phyloP scores from a whole-genome alignment of 371 early-diverging fungal species.

The Mycotypha africana region DNA sequence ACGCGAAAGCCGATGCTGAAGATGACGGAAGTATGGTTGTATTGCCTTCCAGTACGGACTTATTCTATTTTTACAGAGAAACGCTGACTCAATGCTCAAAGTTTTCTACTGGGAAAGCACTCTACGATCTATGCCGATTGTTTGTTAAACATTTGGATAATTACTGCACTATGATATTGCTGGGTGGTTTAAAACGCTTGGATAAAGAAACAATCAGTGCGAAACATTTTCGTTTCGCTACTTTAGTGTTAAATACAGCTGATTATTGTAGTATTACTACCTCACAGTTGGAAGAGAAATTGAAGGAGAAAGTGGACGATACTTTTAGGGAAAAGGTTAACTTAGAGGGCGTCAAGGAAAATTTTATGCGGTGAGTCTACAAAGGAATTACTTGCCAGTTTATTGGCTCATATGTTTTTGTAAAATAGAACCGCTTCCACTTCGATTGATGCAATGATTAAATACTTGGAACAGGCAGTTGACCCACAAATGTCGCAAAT shows the following conservation, averaged over 20 bases:
- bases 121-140: conserved; percentile 65
- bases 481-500: conserved; percentile 68
- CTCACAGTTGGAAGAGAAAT: conserved; percentile 78
- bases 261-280: conserved; percentile 92
- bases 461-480: conserved; percentile 53
- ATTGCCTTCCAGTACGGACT: conserved; percentile 81
- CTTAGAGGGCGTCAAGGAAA: conserved; percentile 68
- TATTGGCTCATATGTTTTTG: conserved; percentile 9
- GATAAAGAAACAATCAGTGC: conserved; percentile 54
- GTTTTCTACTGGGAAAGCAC: conserved; percentile 79
- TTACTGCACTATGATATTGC: conserved; percentile 69
- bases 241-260: conserved; percentile 83
- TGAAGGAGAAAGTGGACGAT: conserved; percentile 73
- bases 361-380: conserved; percentile 55
- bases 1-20: conserved; percentile 46
- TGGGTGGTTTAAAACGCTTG: conserved; percentile 66
- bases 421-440: conserved; percentile 46
- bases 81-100: conserved; percentile 79
- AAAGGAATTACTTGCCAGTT: too few species aligned
- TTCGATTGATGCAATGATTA: conserved; percentile 63
- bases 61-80: conserved; percentile 87
- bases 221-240: conserved; percentile 61
- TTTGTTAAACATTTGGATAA: conserved; percentile 75
- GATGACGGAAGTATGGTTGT: conserved; percentile 63
- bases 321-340: conserved; percentile 59